A percentile compares a stretch with the other conserved stretches of the same genome.
Evolutionary conservation across 345 rosid genomes (phyloP).

Genomic region (Euphorbia peplus): DNA sequence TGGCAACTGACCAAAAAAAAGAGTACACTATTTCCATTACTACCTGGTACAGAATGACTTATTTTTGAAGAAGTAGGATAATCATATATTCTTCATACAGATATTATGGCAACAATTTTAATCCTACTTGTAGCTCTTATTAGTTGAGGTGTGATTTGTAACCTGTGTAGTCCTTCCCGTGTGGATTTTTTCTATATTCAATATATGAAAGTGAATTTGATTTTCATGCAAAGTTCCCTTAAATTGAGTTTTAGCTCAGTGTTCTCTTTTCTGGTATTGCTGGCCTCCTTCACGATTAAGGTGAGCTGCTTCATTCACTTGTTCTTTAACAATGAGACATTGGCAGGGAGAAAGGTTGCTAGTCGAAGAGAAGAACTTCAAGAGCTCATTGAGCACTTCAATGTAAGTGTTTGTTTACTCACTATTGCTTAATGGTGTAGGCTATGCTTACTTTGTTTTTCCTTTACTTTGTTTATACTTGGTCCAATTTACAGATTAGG

Average conservation of each 20-base stretch:
- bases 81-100: neutral
- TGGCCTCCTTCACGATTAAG: constrained; percentile 7
- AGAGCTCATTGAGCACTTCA: constrained; percentile 87
- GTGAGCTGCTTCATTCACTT: neutral
- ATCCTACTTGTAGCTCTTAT: neutral
- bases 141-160: neutral
- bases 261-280: constrained; percentile 8
- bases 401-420: constrained; percentile 50
- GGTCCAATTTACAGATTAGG: too few relatives aligned
- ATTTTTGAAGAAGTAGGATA: neutral
- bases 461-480: too few relatives aligned
- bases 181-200: neutral
- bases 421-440: neutral
- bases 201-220: neutral
- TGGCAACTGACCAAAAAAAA: neutral
- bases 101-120: neutral
- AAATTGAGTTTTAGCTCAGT: neutral
- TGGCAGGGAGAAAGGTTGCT: constrained; percentile 75
- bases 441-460: too few relatives aligned
- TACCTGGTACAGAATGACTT: neutral
- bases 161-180: neutral
- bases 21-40: neutral
- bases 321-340: constrained; percentile 22
- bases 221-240: neutral
- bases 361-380: constrained; percentile 70